phyloP scores from a whole-genome alignment of 306 rosid genomes.

The Vachellia collinsii region DNA sequence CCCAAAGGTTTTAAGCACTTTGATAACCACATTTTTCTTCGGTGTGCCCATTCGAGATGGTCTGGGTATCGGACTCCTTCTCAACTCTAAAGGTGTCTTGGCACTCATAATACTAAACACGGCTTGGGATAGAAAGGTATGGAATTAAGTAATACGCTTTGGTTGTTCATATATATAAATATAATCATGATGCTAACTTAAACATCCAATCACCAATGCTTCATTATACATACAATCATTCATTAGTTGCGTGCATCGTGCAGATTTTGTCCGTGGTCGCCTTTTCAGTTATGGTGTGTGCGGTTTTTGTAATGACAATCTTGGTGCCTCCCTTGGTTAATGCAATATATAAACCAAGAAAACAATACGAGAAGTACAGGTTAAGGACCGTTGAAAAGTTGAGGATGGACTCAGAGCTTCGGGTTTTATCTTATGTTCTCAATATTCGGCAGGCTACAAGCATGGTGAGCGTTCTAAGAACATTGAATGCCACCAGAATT shows the following conservation, averaged over 20 bases:
- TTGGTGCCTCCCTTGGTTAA: constrained; percentile 33
- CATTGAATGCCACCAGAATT: background rate
- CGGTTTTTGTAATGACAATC: constrained; percentile 38
- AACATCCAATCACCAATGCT: too few species aligned
- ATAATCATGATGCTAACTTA: too few species aligned
- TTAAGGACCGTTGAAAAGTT: background rate
- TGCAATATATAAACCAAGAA: constrained; percentile 46
- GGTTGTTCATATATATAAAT: too few species aligned
- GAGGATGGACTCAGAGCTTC: background rate
- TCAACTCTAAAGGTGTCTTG: background rate
- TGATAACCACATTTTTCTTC: constrained; percentile 4
- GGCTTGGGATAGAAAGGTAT: background rate
- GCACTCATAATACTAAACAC: background rate
- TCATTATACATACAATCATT: too few species aligned
- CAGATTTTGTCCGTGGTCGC: constrained; percentile 48
- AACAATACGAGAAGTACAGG: constrained; percentile 2
- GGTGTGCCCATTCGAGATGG: background rate
- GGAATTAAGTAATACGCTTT: too few species aligned
- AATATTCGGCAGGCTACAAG: background rate
- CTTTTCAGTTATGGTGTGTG: constrained; percentile 24
- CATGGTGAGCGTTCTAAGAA: background rate
- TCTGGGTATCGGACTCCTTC: background rate
- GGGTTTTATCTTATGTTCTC: background rate
- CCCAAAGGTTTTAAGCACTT: constrained; percentile 45
- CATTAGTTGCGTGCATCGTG: fast-evolving